Base-by-base conservation (phyloP, 495 filamentous ascomycete genomes). In the Melanomma pulvis-pyrius region DNA sequence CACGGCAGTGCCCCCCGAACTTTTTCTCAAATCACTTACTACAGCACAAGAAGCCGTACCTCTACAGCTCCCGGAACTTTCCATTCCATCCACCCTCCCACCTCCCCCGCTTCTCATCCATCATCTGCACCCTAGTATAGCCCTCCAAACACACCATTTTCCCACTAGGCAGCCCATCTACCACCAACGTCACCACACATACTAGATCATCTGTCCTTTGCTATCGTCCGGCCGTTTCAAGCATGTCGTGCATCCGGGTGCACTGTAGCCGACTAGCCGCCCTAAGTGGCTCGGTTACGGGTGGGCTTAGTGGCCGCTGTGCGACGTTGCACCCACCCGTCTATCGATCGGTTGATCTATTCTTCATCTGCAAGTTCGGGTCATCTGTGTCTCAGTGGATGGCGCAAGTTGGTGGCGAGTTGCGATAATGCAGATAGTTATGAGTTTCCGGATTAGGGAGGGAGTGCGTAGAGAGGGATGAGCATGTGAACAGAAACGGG, bases 341-440 rank as follows among this genome's bases (percentile, higher is more conserved):
- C 53, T 9, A 55, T 52, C 60, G 60, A 62, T 62, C 60, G 60
- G 25, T 36, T 17, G 51, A 63, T 63, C 60, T 46, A 28, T 55
- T 44, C 48, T 48, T 19, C 15, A 22, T 60, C 39, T 53, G 60
- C 11, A 19, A 25, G 29, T 50, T 25, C n/a, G 26, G 29, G 34
- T 48, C 34, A 60, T 48, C 57, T 19, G 15, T 44, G 49, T 63
- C 44, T 61, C 59, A 61, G 28, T 25, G 49, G 26, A 22, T 29
- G 52, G 15, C 21, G 29, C 52, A 11, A 19, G 8, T 21, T 9
- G 29, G 19, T 57, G 21, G 25, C 30, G 3, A 30, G 19, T 57
- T 30, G 19, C 53, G 29, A 36, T 21, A n/a, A 4, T 41, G 17
- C 28, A 36, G 32, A 21, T 44, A 2, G 12, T 44, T n/a, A 32